Conservation (phyloP, 176 grass and related monocot species). For the Pontederia paniculata region DNA sequence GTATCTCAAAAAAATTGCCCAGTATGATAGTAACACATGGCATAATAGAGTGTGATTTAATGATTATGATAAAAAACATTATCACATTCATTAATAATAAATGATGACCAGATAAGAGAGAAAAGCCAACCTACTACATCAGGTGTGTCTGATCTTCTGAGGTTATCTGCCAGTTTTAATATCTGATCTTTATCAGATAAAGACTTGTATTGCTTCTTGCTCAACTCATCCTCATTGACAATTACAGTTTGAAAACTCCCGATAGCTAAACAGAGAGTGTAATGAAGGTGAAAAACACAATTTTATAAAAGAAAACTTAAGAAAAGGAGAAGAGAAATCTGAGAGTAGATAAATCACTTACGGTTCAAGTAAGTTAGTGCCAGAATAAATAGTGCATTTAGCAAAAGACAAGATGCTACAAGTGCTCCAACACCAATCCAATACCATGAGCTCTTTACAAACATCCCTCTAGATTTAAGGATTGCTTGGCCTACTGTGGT, state of each 20-base stretch:
- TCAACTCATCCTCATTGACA: slow-evolving; percentile 27
- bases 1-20: too few relatives aligned
- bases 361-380: slow-evolving; percentile 53
- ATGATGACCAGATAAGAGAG: background rate
- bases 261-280: slow-evolving; percentile 32
- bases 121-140: slow-evolving; percentile 13
- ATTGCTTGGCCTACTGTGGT: slow-evolving; percentile 65
- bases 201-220: slow-evolving; percentile 19
- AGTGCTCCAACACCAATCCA: slow-evolving; percentile 78
- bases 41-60: too few relatives aligned
- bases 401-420: slow-evolving; percentile 44
- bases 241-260: slow-evolving; percentile 27
- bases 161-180: slow-evolving; percentile 12
- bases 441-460: slow-evolving; percentile 45
- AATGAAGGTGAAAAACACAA: slow-evolving; percentile 14
- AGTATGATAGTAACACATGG: too few relatives aligned
- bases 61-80: too few relatives aligned
- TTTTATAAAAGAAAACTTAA: background rate
- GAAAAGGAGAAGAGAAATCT: background rate
- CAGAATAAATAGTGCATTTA: slow-evolving; percentile 62
- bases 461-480: slow-evolving; percentile 70
- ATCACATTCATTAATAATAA: background rate
- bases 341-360: slow-evolving; percentile 29
- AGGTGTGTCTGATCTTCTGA: background rate
- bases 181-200: background rate